Percentiles rank a stretch among this genome's conserved stretches.
Conservation (phyloP, 495 filamentous ascomycete genomes). For the Neurospora tetrasperma region DNA sequence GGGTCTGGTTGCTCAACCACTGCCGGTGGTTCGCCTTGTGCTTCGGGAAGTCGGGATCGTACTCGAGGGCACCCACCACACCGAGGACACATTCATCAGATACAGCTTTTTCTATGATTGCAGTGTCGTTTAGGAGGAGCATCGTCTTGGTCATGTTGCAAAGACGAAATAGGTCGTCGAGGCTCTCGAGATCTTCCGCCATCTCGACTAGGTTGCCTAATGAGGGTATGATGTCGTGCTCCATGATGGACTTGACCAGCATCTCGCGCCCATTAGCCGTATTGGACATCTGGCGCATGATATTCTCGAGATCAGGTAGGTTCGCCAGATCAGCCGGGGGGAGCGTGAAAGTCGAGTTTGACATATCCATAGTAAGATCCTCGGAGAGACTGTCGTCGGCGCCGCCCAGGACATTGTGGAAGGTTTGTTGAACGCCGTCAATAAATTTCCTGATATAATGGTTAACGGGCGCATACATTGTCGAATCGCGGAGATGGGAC, state of each 20-base stretch:
- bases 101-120: conserved; percentile 88
- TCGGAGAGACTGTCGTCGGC: conserved; percentile 85
- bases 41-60: conserved; percentile 96
- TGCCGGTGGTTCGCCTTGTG: conserved; percentile 97
- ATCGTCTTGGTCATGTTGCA: conserved; percentile 98
- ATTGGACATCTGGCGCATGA: conserved; percentile 64
- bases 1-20: conserved; percentile 77
- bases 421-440: conserved; percentile 63
- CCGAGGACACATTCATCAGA: conserved; percentile 82
- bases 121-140: conserved; percentile 85
- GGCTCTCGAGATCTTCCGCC: conserved; percentile 84
- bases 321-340: conserved; percentile 70
- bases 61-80: conserved; percentile 93
- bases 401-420: conserved; percentile 31
- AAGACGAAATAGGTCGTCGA: conserved; percentile 74
- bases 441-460: conserved; percentile 72
- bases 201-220: conserved; percentile 72
- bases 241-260: conserved; percentile 77
- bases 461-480: conserved; percentile 7
- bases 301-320: conserved; percentile 69
- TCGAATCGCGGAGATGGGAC: conserved; percentile 15
- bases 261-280: conserved; percentile 72
- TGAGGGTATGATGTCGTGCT: conserved; percentile 77
- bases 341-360: conserved; percentile 53
- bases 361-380: conserved; percentile 58